phyloP scores from a whole-genome alignment of 2,329 filamentous ascomycete genomes.

The Fusarium camptoceras region DNA sequence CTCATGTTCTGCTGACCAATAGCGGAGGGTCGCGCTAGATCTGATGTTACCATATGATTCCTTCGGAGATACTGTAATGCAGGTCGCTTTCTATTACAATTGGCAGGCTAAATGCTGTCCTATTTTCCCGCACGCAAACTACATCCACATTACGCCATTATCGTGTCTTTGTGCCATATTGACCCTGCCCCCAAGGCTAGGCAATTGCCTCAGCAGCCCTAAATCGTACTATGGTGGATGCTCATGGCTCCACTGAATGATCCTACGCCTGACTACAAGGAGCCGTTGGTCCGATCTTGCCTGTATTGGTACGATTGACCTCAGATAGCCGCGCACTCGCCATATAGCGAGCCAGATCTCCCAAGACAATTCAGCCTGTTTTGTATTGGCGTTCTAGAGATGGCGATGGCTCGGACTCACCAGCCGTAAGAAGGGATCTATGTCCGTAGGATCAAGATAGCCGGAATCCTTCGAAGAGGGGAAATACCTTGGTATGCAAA shows the following conservation, averaged over 20 bases:
- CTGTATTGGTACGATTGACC: background rate
- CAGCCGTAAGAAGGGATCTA: background rate
- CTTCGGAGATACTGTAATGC: background rate
- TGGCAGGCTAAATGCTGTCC: slow-evolving; percentile 6
- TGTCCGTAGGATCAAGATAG: background rate
- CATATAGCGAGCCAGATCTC: background rate
- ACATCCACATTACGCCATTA: background rate
- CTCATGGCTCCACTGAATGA: background rate
- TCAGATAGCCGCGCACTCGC: background rate
- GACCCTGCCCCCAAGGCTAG: background rate
- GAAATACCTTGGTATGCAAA: background rate
- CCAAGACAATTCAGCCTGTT: slow-evolving; percentile 2
- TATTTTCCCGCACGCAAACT: background rate
- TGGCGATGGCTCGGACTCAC: background rate
- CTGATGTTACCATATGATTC: slow-evolving; percentile 2
- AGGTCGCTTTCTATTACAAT: background rate
- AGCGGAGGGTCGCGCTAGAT: fast-evolving
- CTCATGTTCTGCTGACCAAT: background rate
- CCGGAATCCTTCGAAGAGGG: slow-evolving; percentile 7
- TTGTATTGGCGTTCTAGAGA: fast-evolving
- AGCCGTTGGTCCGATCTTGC: background rate
- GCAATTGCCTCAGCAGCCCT: background rate
- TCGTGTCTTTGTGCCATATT: background rate
- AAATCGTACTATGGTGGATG: background rate
- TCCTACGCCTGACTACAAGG: slow-evolving; percentile 2